These are phyloP conservation scores for Yamadazyma ubonensis DNA, from an alignment of 805 yeast species.

Conservation along the genomic window DNA sequence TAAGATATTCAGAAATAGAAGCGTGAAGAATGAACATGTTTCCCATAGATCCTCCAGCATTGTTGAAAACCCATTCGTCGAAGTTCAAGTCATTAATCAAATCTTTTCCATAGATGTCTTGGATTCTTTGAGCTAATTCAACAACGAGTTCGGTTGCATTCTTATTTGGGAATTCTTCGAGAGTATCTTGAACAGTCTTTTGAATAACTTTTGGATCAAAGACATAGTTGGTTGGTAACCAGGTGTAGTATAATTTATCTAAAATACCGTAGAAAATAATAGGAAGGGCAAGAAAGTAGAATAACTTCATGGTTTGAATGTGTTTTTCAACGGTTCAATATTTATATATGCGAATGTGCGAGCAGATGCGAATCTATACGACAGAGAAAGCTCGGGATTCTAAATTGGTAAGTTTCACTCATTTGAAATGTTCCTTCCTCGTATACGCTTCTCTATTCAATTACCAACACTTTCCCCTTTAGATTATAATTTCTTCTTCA, in stretches of 20 bases:
- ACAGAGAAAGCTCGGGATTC: no score
- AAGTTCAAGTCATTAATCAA: constrained; percentile 66
- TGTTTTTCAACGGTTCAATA: not conserved
- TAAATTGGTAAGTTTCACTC: no score
- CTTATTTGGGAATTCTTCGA: constrained; percentile 53
- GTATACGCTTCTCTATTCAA: no score
- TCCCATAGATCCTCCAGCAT: constrained; percentile 99
- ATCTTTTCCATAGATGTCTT: constrained; percentile 63
- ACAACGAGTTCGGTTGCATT: constrained; percentile 62
- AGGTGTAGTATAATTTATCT: constrained; percentile 40
- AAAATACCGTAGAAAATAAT: constrained; percentile 27
- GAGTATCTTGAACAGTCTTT: constrained; percentile 52
- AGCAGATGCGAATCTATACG: constrained; percentile 5
- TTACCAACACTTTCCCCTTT: no score
- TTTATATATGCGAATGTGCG: constrained; percentile 4
- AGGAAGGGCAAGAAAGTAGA: constrained; percentile 22
- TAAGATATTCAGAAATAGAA: constrained; percentile 87
- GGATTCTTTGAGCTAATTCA: constrained; percentile 58
- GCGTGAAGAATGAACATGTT: constrained; percentile 95
- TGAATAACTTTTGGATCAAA: constrained; percentile 69
- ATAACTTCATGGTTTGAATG: constrained; percentile 24
- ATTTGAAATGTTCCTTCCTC: no score
- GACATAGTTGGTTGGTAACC: constrained; percentile 69
- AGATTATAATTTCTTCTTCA: no score
- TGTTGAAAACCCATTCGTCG: constrained; percentile 93